phyloP scores from a whole-genome alignment of 1,284 basidiomycete genomes.

The Wallemia ichthyophaga region DNA sequence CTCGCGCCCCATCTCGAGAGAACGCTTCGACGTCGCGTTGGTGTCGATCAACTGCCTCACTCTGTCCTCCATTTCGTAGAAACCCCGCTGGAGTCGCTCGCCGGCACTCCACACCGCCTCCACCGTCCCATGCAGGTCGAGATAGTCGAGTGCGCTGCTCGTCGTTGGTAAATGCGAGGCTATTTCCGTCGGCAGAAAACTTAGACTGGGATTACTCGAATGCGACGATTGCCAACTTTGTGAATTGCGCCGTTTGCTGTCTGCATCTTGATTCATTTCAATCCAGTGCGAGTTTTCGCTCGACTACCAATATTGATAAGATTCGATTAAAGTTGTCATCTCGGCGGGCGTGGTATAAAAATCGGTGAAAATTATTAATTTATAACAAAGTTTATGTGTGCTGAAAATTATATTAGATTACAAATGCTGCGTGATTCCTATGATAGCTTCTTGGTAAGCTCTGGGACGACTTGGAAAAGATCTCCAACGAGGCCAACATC shows the following conservation, averaged over 20 bases:
- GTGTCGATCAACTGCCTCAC: not conserved
- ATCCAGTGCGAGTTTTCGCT: too few species aligned
- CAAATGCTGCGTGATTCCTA: slow-evolving; percentile 8
- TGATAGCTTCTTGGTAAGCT: slow-evolving; percentile 53
- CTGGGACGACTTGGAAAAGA: slow-evolving; percentile 59
- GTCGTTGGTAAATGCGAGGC: not conserved
- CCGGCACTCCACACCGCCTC: not conserved
- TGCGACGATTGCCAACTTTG: too few species aligned
- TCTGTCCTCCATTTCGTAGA: not conserved
- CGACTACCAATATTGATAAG: not conserved
- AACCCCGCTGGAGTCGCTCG: not conserved
- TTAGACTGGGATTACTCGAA: not conserved
- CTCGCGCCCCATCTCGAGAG: not conserved
- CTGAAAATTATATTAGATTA: not conserved
- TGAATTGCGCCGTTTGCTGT: too few species aligned
- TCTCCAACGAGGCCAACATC: slow-evolving; percentile 84
- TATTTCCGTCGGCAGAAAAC: not conserved
- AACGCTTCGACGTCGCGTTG: not conserved
- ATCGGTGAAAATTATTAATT: too few species aligned
- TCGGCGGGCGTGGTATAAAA: not conserved
- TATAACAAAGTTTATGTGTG: too few species aligned
- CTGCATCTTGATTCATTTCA: too few species aligned
- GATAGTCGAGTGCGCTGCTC: not conserved
- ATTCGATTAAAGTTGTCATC: not conserved
- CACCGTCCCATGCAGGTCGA: not conserved